A percentile compares a stretch with the other conserved stretches of the same genome.
These are phyloP conservation scores for Globisporangium nodosum DNA, from an alignment of 352 stramenopile genomes.

Conservation along the genomic window DNA sequence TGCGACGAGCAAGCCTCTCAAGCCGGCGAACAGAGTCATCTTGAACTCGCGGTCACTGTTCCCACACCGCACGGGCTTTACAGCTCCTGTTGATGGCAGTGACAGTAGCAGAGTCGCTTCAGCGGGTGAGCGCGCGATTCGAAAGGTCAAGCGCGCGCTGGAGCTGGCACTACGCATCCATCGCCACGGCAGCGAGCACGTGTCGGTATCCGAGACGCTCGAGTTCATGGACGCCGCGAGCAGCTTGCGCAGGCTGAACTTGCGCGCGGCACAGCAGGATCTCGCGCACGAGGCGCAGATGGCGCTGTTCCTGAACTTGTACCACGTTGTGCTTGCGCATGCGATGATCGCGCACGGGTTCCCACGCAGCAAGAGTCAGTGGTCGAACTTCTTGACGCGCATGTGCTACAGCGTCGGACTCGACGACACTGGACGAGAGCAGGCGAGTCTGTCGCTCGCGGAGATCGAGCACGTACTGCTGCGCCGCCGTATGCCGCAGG, in stretches of 20 bases:
- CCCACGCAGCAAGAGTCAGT: constrained; percentile 49
- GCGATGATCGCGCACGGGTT: constrained; percentile 70
- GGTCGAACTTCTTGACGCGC: constrained; percentile 44
- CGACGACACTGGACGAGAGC: constrained; percentile 7
- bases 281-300: constrained; percentile 60
- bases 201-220: constrained; percentile 41
- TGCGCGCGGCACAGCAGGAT: constrained; percentile 31
- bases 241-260: constrained; percentile 44
- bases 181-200: constrained; percentile 23
- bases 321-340: constrained; percentile 68
- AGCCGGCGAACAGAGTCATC: constrained; percentile 42
- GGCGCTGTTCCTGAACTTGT: constrained; percentile 78
- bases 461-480: constrained; percentile 78
- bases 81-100: no score
- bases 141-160: constrained; percentile 14
- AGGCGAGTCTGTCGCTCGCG: constrained; percentile 56
- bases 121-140: neutral
- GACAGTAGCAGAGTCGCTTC: neutral
- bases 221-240: constrained; percentile 71
- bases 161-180: constrained; percentile 25
- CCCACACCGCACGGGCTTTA: constrained; percentile 8
- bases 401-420: constrained; percentile 61
- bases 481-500: constrained; percentile 41
- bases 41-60: constrained; percentile 68
- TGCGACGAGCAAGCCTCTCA: constrained; percentile 22